These are phyloP conservation scores for Syncephalastrum contaminatum DNA, from an alignment of 371 early-diverging fungal species.

Conservation along the genomic window DNA sequence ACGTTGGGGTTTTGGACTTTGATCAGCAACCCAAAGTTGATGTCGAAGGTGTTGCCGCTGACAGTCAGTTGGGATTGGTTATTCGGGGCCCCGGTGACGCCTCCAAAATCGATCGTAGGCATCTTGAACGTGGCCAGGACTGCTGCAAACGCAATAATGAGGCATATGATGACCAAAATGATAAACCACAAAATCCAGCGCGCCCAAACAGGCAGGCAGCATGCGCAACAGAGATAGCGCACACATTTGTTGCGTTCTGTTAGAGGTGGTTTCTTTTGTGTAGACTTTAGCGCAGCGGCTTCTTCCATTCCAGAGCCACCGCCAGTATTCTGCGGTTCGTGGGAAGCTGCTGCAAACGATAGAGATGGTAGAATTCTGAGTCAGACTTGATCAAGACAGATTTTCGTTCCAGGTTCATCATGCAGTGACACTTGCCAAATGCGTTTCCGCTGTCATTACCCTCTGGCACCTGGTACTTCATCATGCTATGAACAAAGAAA, in stretches of 20 bases:
- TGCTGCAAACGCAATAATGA: slow-evolving; percentile 21
- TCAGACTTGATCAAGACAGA: no score
- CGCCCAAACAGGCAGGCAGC: slow-evolving; percentile 29
- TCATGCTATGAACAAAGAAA: no score
- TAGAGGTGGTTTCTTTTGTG: slow-evolving; percentile 4
- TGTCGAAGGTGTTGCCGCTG: slow-evolving; percentile 12
- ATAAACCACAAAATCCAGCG: slow-evolving; percentile 24
- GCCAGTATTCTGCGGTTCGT: no score
- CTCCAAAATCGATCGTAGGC: slow-evolving; percentile 24
- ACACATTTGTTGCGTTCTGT: slow-evolving; percentile 21
- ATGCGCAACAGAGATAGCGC: slow-evolving; percentile 25
- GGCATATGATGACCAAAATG: slow-evolving; percentile 23
- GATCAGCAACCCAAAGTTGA: slow-evolving; percentile 27
- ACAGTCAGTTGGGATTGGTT: slow-evolving; percentile 8
- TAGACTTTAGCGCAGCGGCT: no score
- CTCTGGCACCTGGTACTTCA: no score
- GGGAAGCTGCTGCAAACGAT: no score
- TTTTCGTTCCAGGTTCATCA: no score
- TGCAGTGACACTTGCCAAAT: no score
- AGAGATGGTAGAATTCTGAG: no score
- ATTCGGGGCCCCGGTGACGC: slow-evolving; percentile 9
- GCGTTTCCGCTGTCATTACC: no score
- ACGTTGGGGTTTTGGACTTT: slow-evolving; percentile 45
- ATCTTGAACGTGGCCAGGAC: slow-evolving; percentile 25
- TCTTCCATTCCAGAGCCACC: no score